Base-by-base conservation (phyloP, 169 alveolate species). In the Babesia divergens region DNA sequence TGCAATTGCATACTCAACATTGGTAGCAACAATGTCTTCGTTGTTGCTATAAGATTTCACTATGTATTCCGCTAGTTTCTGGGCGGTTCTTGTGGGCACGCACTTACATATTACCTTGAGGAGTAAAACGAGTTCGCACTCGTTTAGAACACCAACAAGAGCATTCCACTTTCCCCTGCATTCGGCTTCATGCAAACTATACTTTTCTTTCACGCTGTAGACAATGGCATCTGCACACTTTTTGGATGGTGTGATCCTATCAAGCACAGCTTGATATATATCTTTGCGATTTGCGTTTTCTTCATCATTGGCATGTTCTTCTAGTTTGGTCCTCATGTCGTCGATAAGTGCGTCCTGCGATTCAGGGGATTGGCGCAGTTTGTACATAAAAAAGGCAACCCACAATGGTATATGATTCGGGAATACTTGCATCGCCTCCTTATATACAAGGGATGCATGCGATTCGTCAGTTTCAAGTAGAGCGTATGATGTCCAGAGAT, bases 401-500 rank as follows among this genome's bases (percentile, higher is more conserved):
- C 42, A 44, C 9, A 66, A 40, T 0, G 67, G 66, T 3, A 38
- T 0, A 34, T 66, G 37, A 31, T 14, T 18, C 11, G 77, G 77
- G 22, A 66, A 55, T 6, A 55, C 67, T 1, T 9, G 58, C 14
- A 66, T 28, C 24, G 67, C n/a, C 8, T 66, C 66, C 52, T 51
- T 38, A 52, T 53, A 55, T 7, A 43, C 56, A 1, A 26, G 46
- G 9, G 49, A 6, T 13, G 77, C 42, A 11, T 66, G 49, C 9
- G 42, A 1, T 7, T 24, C 34, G 42, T 44, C 29, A n/a, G 59
- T 44, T 3, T 31, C 24, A 29, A 32, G 14, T n/a, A 13, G 13
- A 29, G 67, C 54, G 20, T 66, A 66, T 6, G 65, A 22, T 16
- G 37, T 22, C 77, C 77, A 66, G 2, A 66, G 54, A 0, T 52